These are phyloP conservation scores for Termitomyces sp. DNA, from an alignment of 768 basidiomycete genomes.

Conservation along the genomic window DNA sequence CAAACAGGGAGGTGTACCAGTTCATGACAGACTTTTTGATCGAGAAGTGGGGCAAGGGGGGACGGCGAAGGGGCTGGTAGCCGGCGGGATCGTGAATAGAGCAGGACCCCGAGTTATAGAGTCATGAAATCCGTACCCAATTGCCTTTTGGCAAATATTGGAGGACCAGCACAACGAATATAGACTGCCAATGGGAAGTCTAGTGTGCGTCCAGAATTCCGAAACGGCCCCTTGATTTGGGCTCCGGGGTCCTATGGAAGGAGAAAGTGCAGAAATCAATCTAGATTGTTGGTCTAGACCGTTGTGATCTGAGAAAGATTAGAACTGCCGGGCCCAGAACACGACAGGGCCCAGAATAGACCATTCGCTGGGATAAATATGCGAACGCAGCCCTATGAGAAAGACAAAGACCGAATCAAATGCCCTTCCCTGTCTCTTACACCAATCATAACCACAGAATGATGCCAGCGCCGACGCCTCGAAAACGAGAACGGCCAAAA, in stretches of 20 bases:
- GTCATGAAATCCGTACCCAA: too few relatives aligned
- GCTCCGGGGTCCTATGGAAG: not conserved
- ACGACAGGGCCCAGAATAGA: constrained; percentile 14
- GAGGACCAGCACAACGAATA: too few relatives aligned
- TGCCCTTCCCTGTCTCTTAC: constrained; percentile 23
- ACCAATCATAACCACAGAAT: constrained; percentile 11
- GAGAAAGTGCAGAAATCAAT: not conserved
- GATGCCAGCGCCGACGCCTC: constrained; percentile 12
- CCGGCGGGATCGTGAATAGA: not conserved
- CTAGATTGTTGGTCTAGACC: constrained; percentile 13
- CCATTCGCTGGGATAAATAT: constrained; percentile 17
- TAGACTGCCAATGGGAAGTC: too few relatives aligned
- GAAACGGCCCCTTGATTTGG: too few relatives aligned
- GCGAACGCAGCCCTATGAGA: constrained; percentile 8
- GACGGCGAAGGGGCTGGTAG: constrained; percentile 56
- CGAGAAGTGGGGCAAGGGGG: constrained; percentile 92
- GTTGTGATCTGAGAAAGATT: constrained; percentile 5
- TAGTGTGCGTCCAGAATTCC: too few relatives aligned
- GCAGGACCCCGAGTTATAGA: not conserved
- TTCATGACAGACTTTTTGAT: constrained; percentile 79
- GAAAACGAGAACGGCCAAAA: constrained; percentile 27
- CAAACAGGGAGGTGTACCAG: constrained; percentile 80
- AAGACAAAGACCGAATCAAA: constrained; percentile 12
- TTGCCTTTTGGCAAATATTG: too few relatives aligned
- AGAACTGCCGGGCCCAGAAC: constrained; percentile 9